A percentile compares a stretch with the other conserved stretches of the same genome.
phyloP scores from a whole-genome alignment of 805 yeast genomes.

The Yarrowia hollandica region DNA sequence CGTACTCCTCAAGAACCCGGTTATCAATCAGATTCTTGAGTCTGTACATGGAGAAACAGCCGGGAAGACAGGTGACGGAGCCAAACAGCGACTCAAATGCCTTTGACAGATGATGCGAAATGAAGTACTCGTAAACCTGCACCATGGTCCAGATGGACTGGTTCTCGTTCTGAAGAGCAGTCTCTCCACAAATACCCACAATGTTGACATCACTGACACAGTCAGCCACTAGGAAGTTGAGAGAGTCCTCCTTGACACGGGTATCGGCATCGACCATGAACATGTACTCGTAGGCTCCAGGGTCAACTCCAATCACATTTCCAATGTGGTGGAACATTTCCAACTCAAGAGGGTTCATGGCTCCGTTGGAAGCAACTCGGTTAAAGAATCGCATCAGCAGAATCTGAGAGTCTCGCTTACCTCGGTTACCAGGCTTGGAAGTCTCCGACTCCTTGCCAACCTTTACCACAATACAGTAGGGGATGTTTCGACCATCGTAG shows the following conservation, averaged over 20 bases:
- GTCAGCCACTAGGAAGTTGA: conserved; percentile 56
- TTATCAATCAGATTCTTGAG: conserved; percentile 59
- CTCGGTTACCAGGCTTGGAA: conserved; percentile 60
- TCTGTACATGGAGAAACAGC: conserved; percentile 62
- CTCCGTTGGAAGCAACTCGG: conserved; percentile 58
- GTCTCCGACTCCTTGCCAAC: conserved; percentile 62
- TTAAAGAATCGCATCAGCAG: conserved; percentile 59
- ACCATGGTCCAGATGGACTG: conserved; percentile 57
- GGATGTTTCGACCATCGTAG: conserved; percentile 56
- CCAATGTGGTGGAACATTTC: conserved; percentile 56
- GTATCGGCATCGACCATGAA: conserved; percentile 67
- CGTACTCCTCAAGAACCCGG: conserved; percentile 55
- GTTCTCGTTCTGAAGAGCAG: conserved; percentile 55
- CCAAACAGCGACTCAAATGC: conserved; percentile 65
- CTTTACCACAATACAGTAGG: conserved; percentile 56
- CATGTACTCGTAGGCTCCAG: conserved; percentile 55
- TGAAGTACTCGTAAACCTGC: conserved; percentile 64
- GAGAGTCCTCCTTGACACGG: conserved; percentile 53
- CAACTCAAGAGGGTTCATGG: conserved; percentile 60
- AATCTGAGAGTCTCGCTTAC: conserved; percentile 64
- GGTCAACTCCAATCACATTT: conserved; percentile 58
- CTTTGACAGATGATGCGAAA: conserved; percentile 64
- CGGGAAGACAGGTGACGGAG: conserved; percentile 65
- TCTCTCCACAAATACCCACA: conserved; percentile 65
- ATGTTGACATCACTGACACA: conserved; percentile 55